Percentiles rank a stretch among this genome's conserved stretches.
Conservation (phyloP, 345 rosid species). For the Eucalyptus pumila region DNA sequence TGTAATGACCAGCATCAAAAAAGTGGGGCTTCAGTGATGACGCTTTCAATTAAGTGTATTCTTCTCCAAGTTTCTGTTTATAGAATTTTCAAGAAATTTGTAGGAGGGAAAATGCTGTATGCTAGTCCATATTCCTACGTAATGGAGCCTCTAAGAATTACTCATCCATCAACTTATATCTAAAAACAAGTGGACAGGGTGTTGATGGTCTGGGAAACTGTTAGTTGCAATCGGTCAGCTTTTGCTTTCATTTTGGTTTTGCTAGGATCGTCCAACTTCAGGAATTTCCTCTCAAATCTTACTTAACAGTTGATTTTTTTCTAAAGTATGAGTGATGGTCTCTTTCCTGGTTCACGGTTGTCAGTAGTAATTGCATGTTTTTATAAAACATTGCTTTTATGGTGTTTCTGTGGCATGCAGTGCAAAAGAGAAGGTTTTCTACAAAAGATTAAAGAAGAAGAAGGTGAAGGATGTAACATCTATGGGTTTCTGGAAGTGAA, state of each 20-base stretch:
- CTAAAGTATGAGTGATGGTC: background rate
- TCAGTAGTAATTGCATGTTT: background rate
- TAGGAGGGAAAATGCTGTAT: background rate
- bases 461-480: slow-evolving; percentile 92
- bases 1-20: background rate
- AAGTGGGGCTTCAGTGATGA: background rate
- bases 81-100: background rate
- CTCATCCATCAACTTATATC: background rate
- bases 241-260: background rate
- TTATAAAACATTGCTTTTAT: background rate
- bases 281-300: background rate
- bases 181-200: background rate
- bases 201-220: background rate
- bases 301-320: background rate
- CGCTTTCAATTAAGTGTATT: background rate
- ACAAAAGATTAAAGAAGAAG: slow-evolving; percentile 83
- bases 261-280: background rate
- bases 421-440: slow-evolving; percentile 94
- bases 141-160: background rate
- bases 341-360: background rate
- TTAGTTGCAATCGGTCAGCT: background rate
- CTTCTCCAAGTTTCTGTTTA: background rate
- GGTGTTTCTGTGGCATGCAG: slow-evolving; percentile 14
- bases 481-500: slow-evolving; percentile 92
- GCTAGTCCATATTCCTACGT: background rate